phyloP scores from a whole-genome alignment of 108 stramenopile species.

The Skeletonema menzelii region DNA sequence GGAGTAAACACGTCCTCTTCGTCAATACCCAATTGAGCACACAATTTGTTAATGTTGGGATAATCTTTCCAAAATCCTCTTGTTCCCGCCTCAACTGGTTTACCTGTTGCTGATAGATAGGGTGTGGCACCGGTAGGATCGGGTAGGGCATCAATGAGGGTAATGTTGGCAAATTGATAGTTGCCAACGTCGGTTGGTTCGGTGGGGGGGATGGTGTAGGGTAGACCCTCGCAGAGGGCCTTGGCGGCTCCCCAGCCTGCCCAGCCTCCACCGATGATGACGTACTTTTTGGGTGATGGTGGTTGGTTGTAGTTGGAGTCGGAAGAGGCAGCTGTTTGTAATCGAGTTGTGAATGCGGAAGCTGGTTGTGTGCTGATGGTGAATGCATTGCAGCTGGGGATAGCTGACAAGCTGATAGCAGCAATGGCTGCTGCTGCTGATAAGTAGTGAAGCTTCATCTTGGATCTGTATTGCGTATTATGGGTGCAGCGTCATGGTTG shows the following conservation, averaged over 20 bases:
- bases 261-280: constrained; percentile 93
- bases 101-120: constrained; percentile 70
- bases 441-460: neutral
- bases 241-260: constrained; percentile 95
- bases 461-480: neutral
- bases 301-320: neutral
- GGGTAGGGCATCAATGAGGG: constrained; percentile 82
- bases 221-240: constrained; percentile 65
- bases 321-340: neutral
- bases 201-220: neutral
- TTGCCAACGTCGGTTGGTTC: too few species aligned
- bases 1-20: constrained; percentile 83
- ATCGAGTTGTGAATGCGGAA: neutral
- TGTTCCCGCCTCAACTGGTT: constrained; percentile 84
- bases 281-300: constrained; percentile 51
- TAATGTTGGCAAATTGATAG: constrained; percentile 81
- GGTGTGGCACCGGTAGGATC: constrained; percentile 79
- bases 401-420: neutral
- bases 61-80: constrained; percentile 96
- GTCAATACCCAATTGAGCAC: constrained; percentile 60
- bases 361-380: neutral
- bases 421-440: neutral
- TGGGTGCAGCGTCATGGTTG: neutral
- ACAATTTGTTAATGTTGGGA: constrained; percentile 89
- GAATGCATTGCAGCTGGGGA: neutral